These are phyloP conservation scores for Colletotrichum sp. DNA, from an alignment of 2,329 filamentous ascomycete genomes.

Conservation along the genomic window DNA sequence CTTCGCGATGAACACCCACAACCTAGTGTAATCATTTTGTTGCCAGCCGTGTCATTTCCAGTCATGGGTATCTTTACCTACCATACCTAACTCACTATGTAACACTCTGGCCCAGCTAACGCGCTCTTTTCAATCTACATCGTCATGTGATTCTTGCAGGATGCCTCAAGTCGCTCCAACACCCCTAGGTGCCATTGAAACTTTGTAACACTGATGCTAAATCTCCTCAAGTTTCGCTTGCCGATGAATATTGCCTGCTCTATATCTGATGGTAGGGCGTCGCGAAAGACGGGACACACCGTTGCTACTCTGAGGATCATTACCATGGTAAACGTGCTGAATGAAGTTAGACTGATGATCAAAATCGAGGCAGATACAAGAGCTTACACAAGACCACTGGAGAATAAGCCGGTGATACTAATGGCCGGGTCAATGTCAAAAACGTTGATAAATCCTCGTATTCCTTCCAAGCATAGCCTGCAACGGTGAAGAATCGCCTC, in stretches of 20 bases:
- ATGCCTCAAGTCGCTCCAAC: slow-evolving; percentile 21
- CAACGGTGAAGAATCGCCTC: slow-evolving; percentile 26
- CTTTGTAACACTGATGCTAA: slow-evolving; percentile 24
- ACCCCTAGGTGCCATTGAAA: slow-evolving; percentile 26
- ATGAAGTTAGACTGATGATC: not conserved
- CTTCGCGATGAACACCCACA: too few relatives aligned
- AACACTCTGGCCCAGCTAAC: not conserved
- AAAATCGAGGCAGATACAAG: accelerated
- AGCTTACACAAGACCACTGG: slow-evolving; percentile 34
- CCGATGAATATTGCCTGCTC: slow-evolving; percentile 23
- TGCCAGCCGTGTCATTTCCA: not conserved
- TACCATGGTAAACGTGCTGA: slow-evolving; percentile 30
- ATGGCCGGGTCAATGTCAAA: slow-evolving; percentile 29
- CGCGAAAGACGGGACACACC: slow-evolving; percentile 11
- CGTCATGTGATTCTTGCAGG: not conserved
- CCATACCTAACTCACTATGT: not conserved
- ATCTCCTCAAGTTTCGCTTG: slow-evolving; percentile 24
- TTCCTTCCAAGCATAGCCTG: slow-evolving; percentile 27
- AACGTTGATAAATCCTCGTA: slow-evolving; percentile 30
- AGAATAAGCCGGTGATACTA: slow-evolving; percentile 30
- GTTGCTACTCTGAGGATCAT: slow-evolving; percentile 28
- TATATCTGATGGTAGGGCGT: slow-evolving; percentile 21
- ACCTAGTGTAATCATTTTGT: not conserved
- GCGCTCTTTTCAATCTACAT: not conserved
- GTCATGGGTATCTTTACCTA: not conserved